These are phyloP conservation scores for Alisma plantagoaquatica DNA, from an alignment of 106 monocot genomes.

Conservation along the genomic window DNA sequence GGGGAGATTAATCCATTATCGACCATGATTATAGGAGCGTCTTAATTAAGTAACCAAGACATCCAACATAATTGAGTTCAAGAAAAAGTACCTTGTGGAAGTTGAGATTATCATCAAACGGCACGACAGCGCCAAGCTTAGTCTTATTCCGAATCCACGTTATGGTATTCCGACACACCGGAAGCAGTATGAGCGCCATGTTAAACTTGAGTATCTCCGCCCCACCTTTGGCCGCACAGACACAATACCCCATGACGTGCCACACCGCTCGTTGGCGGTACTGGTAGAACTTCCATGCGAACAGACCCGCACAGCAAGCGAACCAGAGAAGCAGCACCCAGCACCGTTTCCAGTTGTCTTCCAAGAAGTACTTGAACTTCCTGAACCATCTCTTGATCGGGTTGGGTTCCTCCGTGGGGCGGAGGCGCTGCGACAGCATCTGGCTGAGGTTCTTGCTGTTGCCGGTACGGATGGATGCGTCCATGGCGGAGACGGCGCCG, in stretches of 20 bases:
- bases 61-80: too few species aligned
- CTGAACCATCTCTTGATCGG: constrained; percentile 43
- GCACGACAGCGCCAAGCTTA: constrained; percentile 41
- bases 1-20: too few species aligned
- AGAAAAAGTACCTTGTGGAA: constrained; percentile 99
- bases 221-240: constrained; percentile 82
- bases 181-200: constrained; percentile 92
- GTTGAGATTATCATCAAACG: constrained; percentile 91
- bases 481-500: constrained; percentile 34
- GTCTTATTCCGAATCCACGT: constrained; percentile 86
- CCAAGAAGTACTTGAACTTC: constrained; percentile 41
- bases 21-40: too few species aligned
- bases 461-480: constrained; percentile 7
- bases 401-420: constrained; percentile 63
- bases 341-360: constrained; percentile 78
- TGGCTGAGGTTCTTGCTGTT: constrained; percentile 85
- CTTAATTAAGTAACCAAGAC: too few species aligned
- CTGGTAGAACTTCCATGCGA: constrained; percentile 84
- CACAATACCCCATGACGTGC: constrained; percentile 92
- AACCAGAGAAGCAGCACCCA: constrained; percentile 85
- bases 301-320: constrained; percentile 47
- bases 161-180: constrained; percentile 91
- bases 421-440: constrained; percentile 71
- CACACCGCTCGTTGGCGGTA: constrained; percentile 62
- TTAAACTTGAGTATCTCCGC: constrained; percentile 96